Percentiles rank a stretch among this genome's conserved stretches.
phyloP scores from a whole-genome alignment of 148 eudicot species.

The Vaccinium darrowii region DNA sequence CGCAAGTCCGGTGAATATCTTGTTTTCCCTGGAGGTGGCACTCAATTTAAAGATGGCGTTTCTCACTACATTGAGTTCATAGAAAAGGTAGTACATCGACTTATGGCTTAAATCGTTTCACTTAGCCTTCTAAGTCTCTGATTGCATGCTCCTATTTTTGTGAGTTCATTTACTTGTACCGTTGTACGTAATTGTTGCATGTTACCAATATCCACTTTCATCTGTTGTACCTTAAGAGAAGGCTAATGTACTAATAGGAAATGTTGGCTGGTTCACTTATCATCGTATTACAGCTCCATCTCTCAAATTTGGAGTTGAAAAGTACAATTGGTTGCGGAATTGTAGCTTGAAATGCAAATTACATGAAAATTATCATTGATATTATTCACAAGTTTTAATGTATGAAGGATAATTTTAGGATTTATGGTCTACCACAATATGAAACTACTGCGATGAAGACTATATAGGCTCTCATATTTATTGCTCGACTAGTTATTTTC shows the following conservation, averaged over 20 bases:
- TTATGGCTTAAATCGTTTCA: constrained; percentile 7
- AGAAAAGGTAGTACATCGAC: constrained; percentile 58
- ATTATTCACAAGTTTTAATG: not conserved
- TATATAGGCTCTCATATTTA: not conserved
- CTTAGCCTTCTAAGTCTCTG: not conserved
- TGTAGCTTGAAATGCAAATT: not conserved
- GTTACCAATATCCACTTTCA: not conserved
- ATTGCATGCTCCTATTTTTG: not conserved
- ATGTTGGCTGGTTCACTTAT: not conserved
- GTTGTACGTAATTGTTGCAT: not conserved
- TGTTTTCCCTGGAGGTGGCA: constrained; percentile 96
- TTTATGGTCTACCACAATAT: not conserved
- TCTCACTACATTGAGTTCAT: constrained; percentile 59
- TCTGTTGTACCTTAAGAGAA: not conserved
- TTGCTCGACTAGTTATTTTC: not conserved
- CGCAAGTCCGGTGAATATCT: constrained; percentile 70
- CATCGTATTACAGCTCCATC: not conserved
- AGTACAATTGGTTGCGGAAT: not conserved
- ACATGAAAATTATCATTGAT: not conserved
- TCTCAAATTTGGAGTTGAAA: not conserved
- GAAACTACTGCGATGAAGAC: not conserved
- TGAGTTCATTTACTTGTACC: not conserved
- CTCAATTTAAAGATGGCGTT: constrained; percentile 95
- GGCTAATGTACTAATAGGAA: not conserved
- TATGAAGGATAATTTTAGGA: not conserved